These are phyloP conservation scores for Alternaria triticina DNA, from an alignment of 2,329 filamentous ascomycete species.

Conservation along the genomic window DNA sequence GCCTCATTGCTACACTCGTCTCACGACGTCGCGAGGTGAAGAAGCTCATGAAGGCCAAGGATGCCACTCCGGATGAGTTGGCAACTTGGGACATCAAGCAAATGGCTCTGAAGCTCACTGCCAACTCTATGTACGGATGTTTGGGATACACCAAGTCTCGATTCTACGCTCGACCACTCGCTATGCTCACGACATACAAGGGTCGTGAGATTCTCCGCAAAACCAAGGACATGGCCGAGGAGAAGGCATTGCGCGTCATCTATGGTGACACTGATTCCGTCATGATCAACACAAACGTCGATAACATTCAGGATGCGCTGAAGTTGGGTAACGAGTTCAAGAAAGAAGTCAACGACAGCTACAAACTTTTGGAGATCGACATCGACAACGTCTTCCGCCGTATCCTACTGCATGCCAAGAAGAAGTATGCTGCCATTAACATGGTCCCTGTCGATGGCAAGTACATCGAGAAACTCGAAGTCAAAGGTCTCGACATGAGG, in stretches of 20 bases:
- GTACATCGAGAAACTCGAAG: slow-evolving; percentile 91
- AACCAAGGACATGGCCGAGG: slow-evolving; percentile 95
- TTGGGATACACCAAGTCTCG: slow-evolving; percentile 95
- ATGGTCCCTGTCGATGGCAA: slow-evolving; percentile 88
- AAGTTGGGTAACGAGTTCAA: slow-evolving; percentile 96
- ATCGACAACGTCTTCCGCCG: slow-evolving; percentile 97
- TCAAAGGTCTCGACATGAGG: slow-evolving; percentile 98
- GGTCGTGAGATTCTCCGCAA: slow-evolving; percentile 95
- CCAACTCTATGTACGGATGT: slow-evolving; percentile 99
- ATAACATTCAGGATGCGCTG: slow-evolving; percentile 87
- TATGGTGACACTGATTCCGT: slow-evolving; percentile 99
- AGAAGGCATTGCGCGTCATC: slow-evolving; percentile 89
- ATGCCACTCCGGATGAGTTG: slow-evolving; percentile 81
- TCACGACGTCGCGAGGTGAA: slow-evolving; percentile 90
- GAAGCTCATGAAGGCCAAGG: slow-evolving; percentile 93
- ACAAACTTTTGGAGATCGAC: slow-evolving; percentile 92
- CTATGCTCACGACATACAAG: slow-evolving; percentile 95
- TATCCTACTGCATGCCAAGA: slow-evolving; percentile 94
- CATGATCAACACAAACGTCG: slow-evolving; percentile 99
- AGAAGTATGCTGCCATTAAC: slow-evolving; percentile 98
- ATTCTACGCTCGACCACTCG: slow-evolving; percentile 94
- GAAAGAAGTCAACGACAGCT: slow-evolving; percentile 89
- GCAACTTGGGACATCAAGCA: slow-evolving; percentile 99
- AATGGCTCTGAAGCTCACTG: slow-evolving; percentile 92
- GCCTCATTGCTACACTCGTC: slow-evolving; percentile 90